phyloP scores from a whole-genome alignment of 345 rosid genomes.

The Litchi chinensis region DNA sequence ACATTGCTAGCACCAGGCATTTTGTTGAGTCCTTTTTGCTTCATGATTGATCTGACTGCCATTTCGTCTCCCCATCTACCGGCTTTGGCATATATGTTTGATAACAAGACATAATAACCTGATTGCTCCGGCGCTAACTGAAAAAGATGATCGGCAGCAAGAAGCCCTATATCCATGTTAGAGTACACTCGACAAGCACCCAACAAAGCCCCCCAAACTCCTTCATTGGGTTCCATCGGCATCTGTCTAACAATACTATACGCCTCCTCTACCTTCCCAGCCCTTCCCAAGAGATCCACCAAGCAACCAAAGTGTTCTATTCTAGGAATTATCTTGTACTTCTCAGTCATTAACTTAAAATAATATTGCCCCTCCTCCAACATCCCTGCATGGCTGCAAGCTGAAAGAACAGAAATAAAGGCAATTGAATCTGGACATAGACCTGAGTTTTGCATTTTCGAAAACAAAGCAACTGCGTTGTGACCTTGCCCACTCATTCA shows the following conservation, averaged over 20 bases:
- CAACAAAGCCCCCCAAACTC: conserved; percentile 77
- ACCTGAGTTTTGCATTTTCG: conserved; percentile 58
- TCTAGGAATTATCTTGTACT: conserved; percentile 50
- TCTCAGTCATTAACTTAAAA: conserved; percentile 55
- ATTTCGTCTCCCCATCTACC: conserved; percentile 73
- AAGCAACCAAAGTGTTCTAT: conserved; percentile 77
- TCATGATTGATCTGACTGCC: conserved; percentile 57
- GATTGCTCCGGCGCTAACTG: conserved; percentile 63
- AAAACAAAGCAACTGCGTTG: conserved; percentile 59
- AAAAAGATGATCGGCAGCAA: conserved; percentile 70
- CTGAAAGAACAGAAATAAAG: conserved; percentile 70
- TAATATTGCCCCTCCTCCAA: conserved; percentile 54
- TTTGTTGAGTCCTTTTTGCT: conserved; percentile 59
- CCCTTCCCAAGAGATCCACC: conserved; percentile 77
- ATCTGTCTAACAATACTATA: conserved; percentile 49
- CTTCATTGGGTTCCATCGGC: conserved; percentile 63
- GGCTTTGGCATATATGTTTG: conserved; percentile 78
- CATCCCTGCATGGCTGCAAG: conserved; percentile 75
- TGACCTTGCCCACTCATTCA: conserved; percentile 62
- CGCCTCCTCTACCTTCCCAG: conserved; percentile 68
- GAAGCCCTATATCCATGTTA: conserved; percentile 55
- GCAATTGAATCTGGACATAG: conserved; percentile 67
- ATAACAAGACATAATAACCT: conserved; percentile 70
- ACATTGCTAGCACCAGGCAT: conserved; percentile 66
- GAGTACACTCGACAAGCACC: conserved; percentile 66